Conservation (phyloP, 768 basidiomycete species). For the Hysterangium stoloniferum region DNA sequence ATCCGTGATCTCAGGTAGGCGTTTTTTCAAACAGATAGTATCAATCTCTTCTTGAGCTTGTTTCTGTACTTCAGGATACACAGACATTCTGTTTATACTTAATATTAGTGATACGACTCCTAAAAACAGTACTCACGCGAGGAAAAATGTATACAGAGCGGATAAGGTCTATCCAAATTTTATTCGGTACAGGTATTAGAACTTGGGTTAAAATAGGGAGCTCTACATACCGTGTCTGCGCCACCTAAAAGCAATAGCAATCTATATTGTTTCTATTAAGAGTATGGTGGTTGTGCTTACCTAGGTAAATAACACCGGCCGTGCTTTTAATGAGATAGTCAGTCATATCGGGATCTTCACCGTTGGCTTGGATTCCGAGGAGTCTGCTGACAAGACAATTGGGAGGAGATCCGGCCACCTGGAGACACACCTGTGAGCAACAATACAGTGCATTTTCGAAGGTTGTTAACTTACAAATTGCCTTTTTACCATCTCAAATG, state of each 20-base stretch:
- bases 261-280: background rate
- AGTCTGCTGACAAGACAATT: background rate
- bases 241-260: background rate
- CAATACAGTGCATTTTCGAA: too few relatives aligned
- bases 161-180: background rate
- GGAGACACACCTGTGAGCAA: background rate
- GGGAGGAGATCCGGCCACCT: background rate
- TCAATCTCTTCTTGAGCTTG: slow-evolving; percentile 10
- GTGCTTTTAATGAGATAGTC: background rate
- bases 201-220: too few relatives aligned
- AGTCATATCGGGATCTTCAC: background rate
- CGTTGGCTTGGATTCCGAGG: background rate
- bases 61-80: slow-evolving; percentile 8
- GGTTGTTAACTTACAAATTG: background rate
- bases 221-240: background rate
- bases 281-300: background rate
- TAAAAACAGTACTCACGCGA: background rate
- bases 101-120: background rate
- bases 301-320: background rate
- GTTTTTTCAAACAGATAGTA: background rate
- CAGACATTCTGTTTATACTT: background rate
- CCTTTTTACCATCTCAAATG: slow-evolving; percentile 13
- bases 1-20: slow-evolving; percentile 23
- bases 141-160: background rate
- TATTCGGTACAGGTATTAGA: background rate